A percentile compares a stretch with the other conserved stretches of the same genome.
Evolutionary conservation across 2,329 filamentous ascomycete species (phyloP).

Genomic region (Alternaria sp.): DNA sequence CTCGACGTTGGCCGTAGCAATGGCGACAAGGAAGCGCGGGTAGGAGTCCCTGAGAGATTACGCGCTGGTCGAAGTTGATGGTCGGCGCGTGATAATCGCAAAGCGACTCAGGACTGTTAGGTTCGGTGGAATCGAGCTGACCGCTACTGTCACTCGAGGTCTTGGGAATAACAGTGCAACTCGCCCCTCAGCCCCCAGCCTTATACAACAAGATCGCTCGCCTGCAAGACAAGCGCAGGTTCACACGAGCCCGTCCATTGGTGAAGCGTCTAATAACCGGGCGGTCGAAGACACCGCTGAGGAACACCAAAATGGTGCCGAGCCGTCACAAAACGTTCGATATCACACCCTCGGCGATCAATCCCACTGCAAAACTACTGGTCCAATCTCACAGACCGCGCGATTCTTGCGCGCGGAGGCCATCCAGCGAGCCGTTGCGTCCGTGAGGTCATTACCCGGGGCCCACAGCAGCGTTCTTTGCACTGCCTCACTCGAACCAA

Average conservation of each 20-base stretch:
- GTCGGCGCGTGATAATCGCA: slow-evolving; percentile 10
- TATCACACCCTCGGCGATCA: slow-evolving; percentile 12
- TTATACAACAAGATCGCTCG: slow-evolving; percentile 19
- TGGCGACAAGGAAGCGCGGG: slow-evolving; percentile 6
- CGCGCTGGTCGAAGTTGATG: slow-evolving; percentile 4
- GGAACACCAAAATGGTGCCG: slow-evolving; percentile 15
- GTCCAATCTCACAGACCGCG: slow-evolving; percentile 10
- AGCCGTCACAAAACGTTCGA: slow-evolving; percentile 26
- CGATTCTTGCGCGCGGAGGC: slow-evolving; percentile 12
- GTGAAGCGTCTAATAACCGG: slow-evolving; percentile 10
- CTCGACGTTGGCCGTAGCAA: slow-evolving; percentile 2
- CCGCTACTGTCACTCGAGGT: slow-evolving; percentile 10
- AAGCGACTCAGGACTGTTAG: slow-evolving; percentile 2
- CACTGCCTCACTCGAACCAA: slow-evolving; percentile 32
- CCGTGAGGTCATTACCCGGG: slow-evolving; percentile 21
- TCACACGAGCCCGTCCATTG: slow-evolving; percentile 14
- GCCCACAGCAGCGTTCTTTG: slow-evolving; percentile 17
- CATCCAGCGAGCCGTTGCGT: slow-evolving; percentile 16
- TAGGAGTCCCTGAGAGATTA: slow-evolving; percentile 1
- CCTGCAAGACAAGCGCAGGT: slow-evolving; percentile 6
- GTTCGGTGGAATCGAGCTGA: slow-evolving; percentile 16
- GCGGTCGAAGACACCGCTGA: slow-evolving; percentile 7
- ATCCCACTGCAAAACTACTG: slow-evolving; percentile 10
- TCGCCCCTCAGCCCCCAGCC: slow-evolving; percentile 21
- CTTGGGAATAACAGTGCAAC: slow-evolving; percentile 10